Percentiles rank a stretch among this genome's conserved stretches.
These are phyloP conservation scores for Takashimella koratensis DNA, from an alignment of 1,284 basidiomycete species.

Conservation along the genomic window DNA sequence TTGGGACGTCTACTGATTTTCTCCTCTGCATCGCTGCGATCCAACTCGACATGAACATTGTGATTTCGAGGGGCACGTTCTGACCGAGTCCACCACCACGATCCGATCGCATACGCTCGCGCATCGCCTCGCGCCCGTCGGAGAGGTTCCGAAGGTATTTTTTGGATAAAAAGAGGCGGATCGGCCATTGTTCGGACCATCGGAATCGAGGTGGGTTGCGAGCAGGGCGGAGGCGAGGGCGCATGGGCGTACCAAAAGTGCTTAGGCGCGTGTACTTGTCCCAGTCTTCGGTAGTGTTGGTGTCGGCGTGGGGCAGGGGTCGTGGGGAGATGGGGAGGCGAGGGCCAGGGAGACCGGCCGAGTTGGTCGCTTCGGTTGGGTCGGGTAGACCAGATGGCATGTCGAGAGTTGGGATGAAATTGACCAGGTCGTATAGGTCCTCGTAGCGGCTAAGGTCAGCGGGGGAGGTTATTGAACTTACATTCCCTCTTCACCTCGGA, in stretches of 20 bases:
- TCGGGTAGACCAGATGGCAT: conserved; percentile 32
- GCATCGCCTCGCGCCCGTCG: conserved; percentile 19
- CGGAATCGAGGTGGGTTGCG: conserved; percentile 61
- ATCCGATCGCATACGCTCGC: conserved; percentile 60
- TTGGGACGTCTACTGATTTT: conserved; percentile 63
- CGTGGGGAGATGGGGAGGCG: conserved; percentile 6
- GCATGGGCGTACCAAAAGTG: conserved; percentile 1
- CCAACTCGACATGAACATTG: conserved; percentile 67
- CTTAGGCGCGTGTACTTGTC: conserved; percentile 3
- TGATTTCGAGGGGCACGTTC: conserved; percentile 69
- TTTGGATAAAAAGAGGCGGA: conserved; percentile 57
- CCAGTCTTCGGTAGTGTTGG: background rate
- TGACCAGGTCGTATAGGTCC: conserved; percentile 43
- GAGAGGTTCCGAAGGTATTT: background rate
- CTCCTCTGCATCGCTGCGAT: conserved; percentile 60
- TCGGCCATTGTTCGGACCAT: conserved; percentile 64
- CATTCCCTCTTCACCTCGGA: conserved; percentile 64
- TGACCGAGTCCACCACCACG: conserved; percentile 56
- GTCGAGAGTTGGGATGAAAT: conserved; percentile 38
- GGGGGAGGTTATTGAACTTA: conserved; percentile 16
- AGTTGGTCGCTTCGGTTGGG: conserved; percentile 25
- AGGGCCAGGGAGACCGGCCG: conserved; percentile 15
- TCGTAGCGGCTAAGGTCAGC: conserved; percentile 34
- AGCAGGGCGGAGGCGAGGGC: conserved; percentile 54
- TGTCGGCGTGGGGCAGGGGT: conserved; percentile 5